Evolutionary conservation across 768 basidiomycete species (phyloP), one percentile per base, ranked within the genome.

Genomic region (Sarcomyxa edulis): DNA sequence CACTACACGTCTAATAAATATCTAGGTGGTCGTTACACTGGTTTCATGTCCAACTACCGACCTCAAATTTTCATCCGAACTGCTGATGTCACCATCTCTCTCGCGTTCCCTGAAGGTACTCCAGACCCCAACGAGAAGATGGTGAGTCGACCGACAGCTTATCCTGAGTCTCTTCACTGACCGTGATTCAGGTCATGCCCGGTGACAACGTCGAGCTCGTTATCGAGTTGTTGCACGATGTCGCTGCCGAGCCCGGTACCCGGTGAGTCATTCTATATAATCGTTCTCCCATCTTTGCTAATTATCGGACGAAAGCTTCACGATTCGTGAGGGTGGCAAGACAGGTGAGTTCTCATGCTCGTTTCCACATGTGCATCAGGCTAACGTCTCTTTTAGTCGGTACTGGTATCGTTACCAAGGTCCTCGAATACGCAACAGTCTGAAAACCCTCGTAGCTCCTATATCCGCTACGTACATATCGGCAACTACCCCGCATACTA

Each of bases 21-120:
- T 32, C 7, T 32, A 70, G 68, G 87, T 54, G 89, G 89, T 43
- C 89, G 89, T 41, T 84, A 84, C 61, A 89, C 82, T 32, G 89
- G 88, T 32, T 98, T 99, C 77, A 83, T 91, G 80, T 68, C 76
- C 55, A 85, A 94, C 68, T 95, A 97, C 70, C 78, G 86, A 27
- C 95, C 95, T 10, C 95, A 97, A 60, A 76, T 97, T 46, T 99
- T 91, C 76, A 69, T 95, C 53, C 90, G 94, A 40, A 98, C 96
- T 11, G 87, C 93, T 42, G 93, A 99, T 56, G 81, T 97, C 47
- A 96, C 94, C 15, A 83, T 83, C 32, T 61, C 72, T 8, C 64
- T 99, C 29, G 79, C 75, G 8, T 97, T 93, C 81, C 92, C 94
- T 8, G 80, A 82, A 25, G 92, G 78, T 29, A 92, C 88, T 2